phyloP scores from a whole-genome alignment of 257 asterid species.

The Penstemon newberryi region DNA sequence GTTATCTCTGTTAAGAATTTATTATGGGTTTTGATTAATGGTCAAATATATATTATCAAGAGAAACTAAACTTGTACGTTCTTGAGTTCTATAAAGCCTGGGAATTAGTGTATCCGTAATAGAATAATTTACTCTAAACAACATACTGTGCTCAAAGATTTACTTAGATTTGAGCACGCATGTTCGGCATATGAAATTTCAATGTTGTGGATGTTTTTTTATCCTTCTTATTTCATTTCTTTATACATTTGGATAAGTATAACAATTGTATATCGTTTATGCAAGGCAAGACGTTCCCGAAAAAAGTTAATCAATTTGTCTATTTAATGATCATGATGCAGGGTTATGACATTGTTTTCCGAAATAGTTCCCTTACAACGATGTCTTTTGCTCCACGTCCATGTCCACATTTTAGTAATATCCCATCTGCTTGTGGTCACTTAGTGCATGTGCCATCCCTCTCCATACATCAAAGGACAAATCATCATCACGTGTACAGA shows the following conservation, averaged over 20 bases:
- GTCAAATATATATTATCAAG: slow-evolving; percentile 6
- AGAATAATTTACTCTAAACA: not conserved
- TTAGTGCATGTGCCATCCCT: slow-evolving; percentile 36
- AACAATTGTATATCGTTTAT: no score
- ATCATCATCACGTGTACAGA: slow-evolving; percentile 33
- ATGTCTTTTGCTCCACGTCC: slow-evolving; percentile 34
- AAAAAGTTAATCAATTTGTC: slow-evolving; percentile 12
- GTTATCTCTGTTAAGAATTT: not conserved
- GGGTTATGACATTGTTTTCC: slow-evolving; percentile 55
- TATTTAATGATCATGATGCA: slow-evolving; percentile 36
- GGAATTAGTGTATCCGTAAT: not conserved
- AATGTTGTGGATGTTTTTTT: not conserved
- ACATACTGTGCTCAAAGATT: slow-evolving; percentile 1
- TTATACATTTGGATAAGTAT: not conserved
- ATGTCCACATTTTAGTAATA: slow-evolving; percentile 33
- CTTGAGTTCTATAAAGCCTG: not conserved
- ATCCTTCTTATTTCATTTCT: not conserved
- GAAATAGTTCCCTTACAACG: slow-evolving; percentile 41
- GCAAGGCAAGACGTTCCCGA: slow-evolving; percentile 7
- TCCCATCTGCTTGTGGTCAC: slow-evolving; percentile 40
- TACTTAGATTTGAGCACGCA: not conserved
- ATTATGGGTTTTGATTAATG: not conserved
- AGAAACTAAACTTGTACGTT: not conserved
- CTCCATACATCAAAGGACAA: slow-evolving; percentile 39
- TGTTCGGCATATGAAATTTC: slow-evolving; percentile 2